Evolutionary conservation across 2,329 filamentous ascomycete species (phyloP).

Genomic region (Penicillium verrucosum): DNA sequence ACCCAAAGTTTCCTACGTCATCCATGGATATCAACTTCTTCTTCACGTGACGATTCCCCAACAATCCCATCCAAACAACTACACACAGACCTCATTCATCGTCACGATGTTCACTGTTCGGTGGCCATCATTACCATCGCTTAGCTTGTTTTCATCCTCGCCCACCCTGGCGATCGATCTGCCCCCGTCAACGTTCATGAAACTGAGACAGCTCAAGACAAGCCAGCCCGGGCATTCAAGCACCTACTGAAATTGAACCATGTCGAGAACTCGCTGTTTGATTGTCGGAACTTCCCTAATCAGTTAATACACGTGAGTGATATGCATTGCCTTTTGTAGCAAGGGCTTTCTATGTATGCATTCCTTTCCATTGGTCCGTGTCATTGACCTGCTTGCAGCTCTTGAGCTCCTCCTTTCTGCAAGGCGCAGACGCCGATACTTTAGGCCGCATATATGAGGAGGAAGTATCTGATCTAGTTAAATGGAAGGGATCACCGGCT

Average conservation of each 20-base stretch:
- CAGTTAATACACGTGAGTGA: conserved; percentile 68
- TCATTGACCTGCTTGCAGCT: conserved; percentile 47
- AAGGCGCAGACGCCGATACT: conserved; percentile 71
- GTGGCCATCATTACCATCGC: conserved; percentile 23
- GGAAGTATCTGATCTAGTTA: conserved; percentile 67
- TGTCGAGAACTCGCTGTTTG: conserved; percentile 78
- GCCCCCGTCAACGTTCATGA: conserved; percentile 69
- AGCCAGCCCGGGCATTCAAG: conserved; percentile 77
- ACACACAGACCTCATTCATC: background rate
- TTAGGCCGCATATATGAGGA: conserved; percentile 77
- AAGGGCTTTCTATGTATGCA: background rate
- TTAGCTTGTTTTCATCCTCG: conserved; percentile 26
- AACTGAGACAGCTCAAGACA: conserved; percentile 76
- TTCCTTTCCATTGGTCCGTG: background rate
- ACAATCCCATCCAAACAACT: conserved; percentile 16
- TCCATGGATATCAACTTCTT: background rate
- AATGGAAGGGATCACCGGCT: conserved; percentile 78
- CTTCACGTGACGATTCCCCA: conserved; percentile 18
- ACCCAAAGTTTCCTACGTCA: conserved; percentile 12
- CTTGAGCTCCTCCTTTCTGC: conserved; percentile 77
- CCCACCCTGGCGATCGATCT: conserved; percentile 45
- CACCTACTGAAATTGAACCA: conserved; percentile 91
- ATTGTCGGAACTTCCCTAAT: conserved; percentile 73
- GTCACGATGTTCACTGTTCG: conserved; percentile 22
- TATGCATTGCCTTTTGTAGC: background rate